Base-by-base conservation (phyloP, 345 rosid genomes). In the Bruguiera gymnorhiza region DNA sequence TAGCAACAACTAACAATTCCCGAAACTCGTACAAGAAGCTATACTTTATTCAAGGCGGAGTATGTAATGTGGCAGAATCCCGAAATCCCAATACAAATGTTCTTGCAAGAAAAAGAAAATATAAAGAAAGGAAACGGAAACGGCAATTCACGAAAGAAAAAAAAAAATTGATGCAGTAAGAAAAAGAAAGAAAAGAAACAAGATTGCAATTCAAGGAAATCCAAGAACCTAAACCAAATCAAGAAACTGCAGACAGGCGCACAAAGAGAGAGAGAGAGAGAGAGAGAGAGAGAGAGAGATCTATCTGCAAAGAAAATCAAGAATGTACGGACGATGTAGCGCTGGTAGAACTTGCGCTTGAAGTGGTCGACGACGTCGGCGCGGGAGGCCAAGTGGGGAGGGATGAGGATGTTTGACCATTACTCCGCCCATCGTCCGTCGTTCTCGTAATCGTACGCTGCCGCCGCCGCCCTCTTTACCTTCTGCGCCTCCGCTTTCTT, bases 271-370 rank as follows among this genome's bases (percentile, higher is more conserved):
- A 10, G 59, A 8, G 29, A 54, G 4, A n/a, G n/a, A n/a, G n/a
- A n/a, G n/a, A n/a, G n/a, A n/a, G n/a, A n/a, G 20, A 54, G 11
- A 5, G 0, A 54, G 27, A 54, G 6, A 8, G 8, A 8, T 13
- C 5, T 0, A 34, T 34, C 9, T 7, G 37, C 46, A 11, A 39
- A 39, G 16, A 9, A 39, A 9, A 39, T 39, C 3, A 39, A 10
- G 46, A 55, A 26, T 15, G 59, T 34, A 72, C 85, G 68, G 60
- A 95, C 97, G 74, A 86, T 81, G 79, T 39, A 90, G 16, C 99
- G 97, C 77, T 92, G 99, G 78, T 95, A 95, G 87, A 92, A 95
- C 79, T 95, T 95, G 89, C 85, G 91, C 85, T 95, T 95, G 85
- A 71, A 92, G 79, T 92, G 99, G 30, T 84, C 85, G 69, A 88